Base-by-base conservation (phyloP, 192 early-diverging fungal genomes). In the Coemansia sp. region DNA sequence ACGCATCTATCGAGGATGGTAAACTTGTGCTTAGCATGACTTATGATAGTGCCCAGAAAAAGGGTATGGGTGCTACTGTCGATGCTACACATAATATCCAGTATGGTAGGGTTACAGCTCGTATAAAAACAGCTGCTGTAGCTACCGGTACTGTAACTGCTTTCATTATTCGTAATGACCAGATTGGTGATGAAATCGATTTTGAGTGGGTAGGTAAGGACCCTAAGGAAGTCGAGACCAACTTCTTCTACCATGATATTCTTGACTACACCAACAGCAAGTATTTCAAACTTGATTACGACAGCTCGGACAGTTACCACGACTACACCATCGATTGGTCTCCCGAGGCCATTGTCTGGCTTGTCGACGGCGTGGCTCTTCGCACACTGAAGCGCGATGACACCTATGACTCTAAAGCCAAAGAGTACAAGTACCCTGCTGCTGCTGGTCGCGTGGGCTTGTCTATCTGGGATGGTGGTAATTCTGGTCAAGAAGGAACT, bases 391-490 rank as follows among this genome's bases (percentile, higher is more conserved):
- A 70, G 11, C 61, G 71, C 25, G 47, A 51, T 6, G 67, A 79
- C n/a, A 83, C 80, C 27, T 67, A 59, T 30, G 67, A 79, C 42
- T 64, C 55, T 0, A 64, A 50, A 9, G 42, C 61, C 43, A 69
- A 67, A 18, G 34, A 3, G 3, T 80, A 69, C 49, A 35, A 42
- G 9, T 86, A 63, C 72, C 82, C 85, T 0, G 46, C 67, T 11
- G 52, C 78, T 9, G 78, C 72, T 39, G 68, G 74, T 20, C 78
- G 77, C 46, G 71, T 86, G 23, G 79, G 74, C 30, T 76, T 86
- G 38, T 82, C 80, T 22, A 78, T 86, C 50, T 86, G 85, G 85
- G 82, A 86, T 42, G 84, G 81, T 17, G 84, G 81, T 9, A 79
- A 71, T 53, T 56, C 70, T 0, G 68, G 70, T 2, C 58, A 67